Conservation (phyloP, 108 stramenopile genomes). For the Epithemia pelagica region DNA sequence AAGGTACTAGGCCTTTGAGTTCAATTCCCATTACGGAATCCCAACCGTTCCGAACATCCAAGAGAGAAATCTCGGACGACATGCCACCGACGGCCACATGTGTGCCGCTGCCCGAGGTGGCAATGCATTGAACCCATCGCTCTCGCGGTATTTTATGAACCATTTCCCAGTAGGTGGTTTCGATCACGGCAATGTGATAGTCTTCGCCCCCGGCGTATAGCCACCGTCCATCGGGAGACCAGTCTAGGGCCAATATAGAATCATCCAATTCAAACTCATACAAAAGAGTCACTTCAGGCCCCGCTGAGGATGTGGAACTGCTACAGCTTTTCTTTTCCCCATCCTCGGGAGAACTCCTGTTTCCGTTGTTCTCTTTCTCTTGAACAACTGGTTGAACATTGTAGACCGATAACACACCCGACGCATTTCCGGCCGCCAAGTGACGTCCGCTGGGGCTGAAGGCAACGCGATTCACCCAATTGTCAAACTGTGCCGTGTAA, state of each 20-base stretch:
- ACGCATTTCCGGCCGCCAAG: conserved; percentile 52
- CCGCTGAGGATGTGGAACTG: conserved; percentile 1
- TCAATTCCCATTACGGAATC: conserved; percentile 42
- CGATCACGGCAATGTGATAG: conserved; percentile 52
- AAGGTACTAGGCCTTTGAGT: conserved; percentile 44
- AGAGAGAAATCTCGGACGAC: conserved; percentile 46
- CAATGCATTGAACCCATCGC: conserved; percentile 59
- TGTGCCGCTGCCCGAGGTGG: conserved; percentile 42
- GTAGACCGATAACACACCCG: conserved; percentile 45
- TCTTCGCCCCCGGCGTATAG: conserved; percentile 66
- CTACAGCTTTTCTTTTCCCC: neutral
- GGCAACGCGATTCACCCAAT: conserved; percentile 57
- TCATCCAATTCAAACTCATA: conserved; percentile 50
- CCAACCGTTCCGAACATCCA: conserved; percentile 51
- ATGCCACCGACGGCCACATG: conserved; percentile 64
- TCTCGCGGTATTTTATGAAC: conserved; percentile 47
- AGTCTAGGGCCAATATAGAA: conserved; percentile 50
- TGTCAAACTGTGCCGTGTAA: conserved; percentile 37
- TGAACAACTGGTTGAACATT: conserved; percentile 6
- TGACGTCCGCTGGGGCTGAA: conserved; percentile 50
- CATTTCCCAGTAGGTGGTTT: conserved; percentile 39
- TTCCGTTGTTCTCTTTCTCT: conserved; percentile 7
- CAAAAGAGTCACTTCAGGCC: conserved; percentile 25
- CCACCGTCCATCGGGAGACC: conserved; percentile 57
- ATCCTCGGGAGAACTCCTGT: neutral